These are phyloP conservation scores for Aspergillus avenaceus DNA, from an alignment of 495 filamentous ascomycete species.

Conservation along the genomic window DNA sequence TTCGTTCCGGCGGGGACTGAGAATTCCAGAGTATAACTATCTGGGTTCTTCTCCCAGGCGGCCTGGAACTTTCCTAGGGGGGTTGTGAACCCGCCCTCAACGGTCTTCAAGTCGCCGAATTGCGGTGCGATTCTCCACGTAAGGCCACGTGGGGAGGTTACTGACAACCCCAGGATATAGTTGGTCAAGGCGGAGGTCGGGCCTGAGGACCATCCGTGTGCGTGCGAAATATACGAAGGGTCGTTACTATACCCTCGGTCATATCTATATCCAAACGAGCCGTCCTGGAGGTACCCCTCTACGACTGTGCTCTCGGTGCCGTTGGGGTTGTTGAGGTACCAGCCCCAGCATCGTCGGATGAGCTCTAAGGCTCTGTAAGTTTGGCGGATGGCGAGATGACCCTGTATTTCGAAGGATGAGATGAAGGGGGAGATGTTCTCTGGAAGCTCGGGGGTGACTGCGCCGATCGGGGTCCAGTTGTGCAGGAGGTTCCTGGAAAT, in stretches of 20 bases:
- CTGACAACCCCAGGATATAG: constrained; percentile 50
- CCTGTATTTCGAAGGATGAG: constrained; percentile 57
- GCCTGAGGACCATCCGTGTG: constrained; percentile 59
- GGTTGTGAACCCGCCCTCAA: constrained; percentile 53
- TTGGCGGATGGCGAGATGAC: constrained; percentile 47
- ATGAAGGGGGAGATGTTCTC: constrained; percentile 60
- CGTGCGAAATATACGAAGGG: constrained; percentile 43
- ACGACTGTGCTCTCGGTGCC: constrained; percentile 59
- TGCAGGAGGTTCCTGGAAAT: constrained; percentile 44
- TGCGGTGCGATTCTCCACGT: constrained; percentile 50
- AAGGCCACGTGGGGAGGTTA: constrained; percentile 42
- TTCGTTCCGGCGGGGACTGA: constrained; percentile 43
- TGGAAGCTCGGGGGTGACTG: constrained; percentile 53
- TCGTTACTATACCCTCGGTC: constrained; percentile 35
- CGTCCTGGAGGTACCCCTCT: constrained; percentile 55
- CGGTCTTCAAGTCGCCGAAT: constrained; percentile 47
- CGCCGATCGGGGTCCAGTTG: constrained; percentile 57
- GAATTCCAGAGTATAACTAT: constrained; percentile 30
- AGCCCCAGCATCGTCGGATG: constrained; percentile 56
- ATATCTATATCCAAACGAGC: constrained; percentile 52
- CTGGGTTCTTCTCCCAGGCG: constrained; percentile 25
- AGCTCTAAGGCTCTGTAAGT: constrained; percentile 50
- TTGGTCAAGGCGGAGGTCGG: constrained; percentile 53
- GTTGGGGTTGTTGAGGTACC: constrained; percentile 56
- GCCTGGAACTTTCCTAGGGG: constrained; percentile 48